These are phyloP conservation scores for Penicillium paxilli DNA, from an alignment of 495 filamentous ascomycete species.

Conservation along the genomic window DNA sequence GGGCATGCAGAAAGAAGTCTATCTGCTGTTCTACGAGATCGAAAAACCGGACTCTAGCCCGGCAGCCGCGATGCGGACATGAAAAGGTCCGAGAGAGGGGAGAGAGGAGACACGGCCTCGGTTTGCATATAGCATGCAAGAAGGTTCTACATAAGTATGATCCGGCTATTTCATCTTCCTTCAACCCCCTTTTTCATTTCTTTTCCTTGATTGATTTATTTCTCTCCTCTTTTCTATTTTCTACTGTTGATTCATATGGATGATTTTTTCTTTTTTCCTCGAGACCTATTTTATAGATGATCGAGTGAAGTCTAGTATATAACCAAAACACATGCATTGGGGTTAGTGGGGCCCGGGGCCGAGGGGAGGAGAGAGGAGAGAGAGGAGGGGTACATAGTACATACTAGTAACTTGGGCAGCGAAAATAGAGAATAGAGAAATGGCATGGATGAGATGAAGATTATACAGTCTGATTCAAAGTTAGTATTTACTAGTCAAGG, in stretches of 20 bases:
- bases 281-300: conserved; percentile 1
- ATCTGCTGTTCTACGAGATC: conserved; percentile 93
- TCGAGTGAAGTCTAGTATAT: neutral
- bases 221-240: too few relatives aligned
- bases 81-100: neutral
- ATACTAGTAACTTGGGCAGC: too few relatives aligned
- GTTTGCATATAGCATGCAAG: neutral
- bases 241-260: neutral
- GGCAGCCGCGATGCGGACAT: neutral
- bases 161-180: too few relatives aligned
- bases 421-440: too few relatives aligned
- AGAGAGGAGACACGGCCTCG: neutral
- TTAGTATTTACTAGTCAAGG: too few relatives aligned
- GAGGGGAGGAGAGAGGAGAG: too few relatives aligned
- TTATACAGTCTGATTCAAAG: too few relatives aligned
- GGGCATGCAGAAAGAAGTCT: conserved; percentile 92
- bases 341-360: neutral
- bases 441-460: too few relatives aligned
- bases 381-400: too few relatives aligned
- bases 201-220: too few relatives aligned
- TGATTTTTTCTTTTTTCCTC: neutral
- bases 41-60: conserved; percentile 43
- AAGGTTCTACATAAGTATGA: too few relatives aligned
- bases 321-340: neutral
- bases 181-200: neutral